phyloP scores from a whole-genome alignment of 139 green algal species.

The Chlamydomonas eustigma region DNA sequence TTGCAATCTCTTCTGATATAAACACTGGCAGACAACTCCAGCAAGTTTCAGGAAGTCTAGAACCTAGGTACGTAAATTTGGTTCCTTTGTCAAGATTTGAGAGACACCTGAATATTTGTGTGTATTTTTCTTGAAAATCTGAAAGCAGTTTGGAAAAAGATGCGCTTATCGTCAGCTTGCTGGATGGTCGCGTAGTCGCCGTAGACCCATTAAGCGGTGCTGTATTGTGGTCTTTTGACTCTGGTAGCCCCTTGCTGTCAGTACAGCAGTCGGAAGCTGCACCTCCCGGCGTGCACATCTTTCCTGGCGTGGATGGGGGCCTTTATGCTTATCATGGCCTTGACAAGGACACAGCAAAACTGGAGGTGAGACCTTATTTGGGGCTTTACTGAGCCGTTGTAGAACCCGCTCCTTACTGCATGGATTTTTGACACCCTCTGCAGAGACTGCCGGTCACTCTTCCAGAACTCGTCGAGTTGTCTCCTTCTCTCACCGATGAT shows the following conservation, averaged over 20 bases:
- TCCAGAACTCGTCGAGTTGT: constrained; percentile 77
- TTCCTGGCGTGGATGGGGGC: constrained; percentile 81
- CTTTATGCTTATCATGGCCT: constrained; percentile 71
- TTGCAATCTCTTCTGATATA: too few relatives aligned
- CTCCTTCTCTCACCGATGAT: constrained; percentile 74
- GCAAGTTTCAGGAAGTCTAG: too few relatives aligned
- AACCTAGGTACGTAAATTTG: too few relatives aligned
- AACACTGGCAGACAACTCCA: too few relatives aligned
- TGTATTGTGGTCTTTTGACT: constrained; percentile 74
- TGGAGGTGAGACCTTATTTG: constrained; percentile 38
- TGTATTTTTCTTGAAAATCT: too few relatives aligned
- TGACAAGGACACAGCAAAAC: constrained; percentile 7
- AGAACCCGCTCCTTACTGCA: too few relatives aligned
- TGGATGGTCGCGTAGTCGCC: constrained; percentile 76
- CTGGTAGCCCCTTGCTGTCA: constrained; percentile 71
- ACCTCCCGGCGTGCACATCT: constrained; percentile 51
- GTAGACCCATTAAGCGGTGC: constrained; percentile 62
- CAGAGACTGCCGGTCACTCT: constrained; percentile 78
- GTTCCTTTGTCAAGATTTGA: too few relatives aligned
- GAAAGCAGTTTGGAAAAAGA: constrained; percentile 5
- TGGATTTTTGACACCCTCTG: too few relatives aligned
- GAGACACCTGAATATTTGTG: too few relatives aligned
- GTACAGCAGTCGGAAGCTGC: constrained; percentile 21
- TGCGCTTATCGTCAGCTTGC: constrained; percentile 67
- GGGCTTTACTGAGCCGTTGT: too few relatives aligned